A percentile compares a stretch with the other conserved stretches of the same genome.
Evolutionary conservation across 202 grass and related monocot genomes (phyloP).

Genomic region (Dendrocalamus latiflorus): DNA sequence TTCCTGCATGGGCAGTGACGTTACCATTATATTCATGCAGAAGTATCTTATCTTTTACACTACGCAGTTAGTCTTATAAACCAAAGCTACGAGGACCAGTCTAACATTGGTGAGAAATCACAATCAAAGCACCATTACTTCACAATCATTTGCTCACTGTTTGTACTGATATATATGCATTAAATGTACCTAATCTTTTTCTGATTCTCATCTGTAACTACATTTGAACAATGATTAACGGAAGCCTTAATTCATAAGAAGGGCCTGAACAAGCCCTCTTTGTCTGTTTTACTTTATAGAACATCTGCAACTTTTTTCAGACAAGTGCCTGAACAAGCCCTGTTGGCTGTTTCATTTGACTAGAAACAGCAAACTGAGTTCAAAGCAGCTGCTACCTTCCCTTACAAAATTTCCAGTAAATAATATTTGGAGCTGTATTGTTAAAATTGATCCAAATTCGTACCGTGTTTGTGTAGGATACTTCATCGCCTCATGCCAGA

Average conservation of each 20-base stretch:
- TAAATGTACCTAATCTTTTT: no score
- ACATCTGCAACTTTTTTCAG: not conserved
- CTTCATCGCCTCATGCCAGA: no score
- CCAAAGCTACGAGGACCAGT: not conserved
- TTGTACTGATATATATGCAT: no score
- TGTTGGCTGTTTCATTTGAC: not conserved
- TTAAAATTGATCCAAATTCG: no score
- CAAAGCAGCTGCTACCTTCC: not conserved
- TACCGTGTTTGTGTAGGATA: no score
- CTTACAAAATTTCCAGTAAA: not conserved
- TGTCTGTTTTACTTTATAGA: not conserved
- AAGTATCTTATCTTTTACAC: not conserved
- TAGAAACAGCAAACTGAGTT: not conserved
- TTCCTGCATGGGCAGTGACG: not conserved
- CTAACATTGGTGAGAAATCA: conserved; percentile 4
- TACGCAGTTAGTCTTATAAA: not conserved
- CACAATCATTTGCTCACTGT: conserved; percentile 40
- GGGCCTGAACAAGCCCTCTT: not conserved
- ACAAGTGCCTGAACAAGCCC: not conserved
- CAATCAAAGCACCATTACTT: not conserved
- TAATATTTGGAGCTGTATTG: not conserved
- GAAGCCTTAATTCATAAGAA: not conserved
- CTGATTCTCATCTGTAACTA: no score
- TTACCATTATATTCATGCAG: not conserved
- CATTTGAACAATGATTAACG: conserved; percentile 11